phyloP scores from a whole-genome alignment of 2,329 filamentous ascomycete species.

The Apiospora marii region DNA sequence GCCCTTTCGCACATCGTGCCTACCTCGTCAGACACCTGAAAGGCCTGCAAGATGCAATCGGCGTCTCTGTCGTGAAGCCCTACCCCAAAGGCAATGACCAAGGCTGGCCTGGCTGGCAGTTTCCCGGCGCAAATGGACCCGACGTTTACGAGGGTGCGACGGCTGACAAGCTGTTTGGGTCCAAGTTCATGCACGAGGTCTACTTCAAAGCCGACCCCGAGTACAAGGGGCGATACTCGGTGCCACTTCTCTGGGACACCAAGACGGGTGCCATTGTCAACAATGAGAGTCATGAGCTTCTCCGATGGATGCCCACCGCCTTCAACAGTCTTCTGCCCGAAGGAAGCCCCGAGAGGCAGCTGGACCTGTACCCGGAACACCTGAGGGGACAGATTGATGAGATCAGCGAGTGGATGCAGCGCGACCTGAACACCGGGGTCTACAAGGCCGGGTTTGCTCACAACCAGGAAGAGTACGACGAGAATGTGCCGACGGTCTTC shows the following conservation, averaged over 20 bases:
- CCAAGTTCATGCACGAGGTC: slow-evolving; percentile 65
- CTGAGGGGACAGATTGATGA: slow-evolving; percentile 59
- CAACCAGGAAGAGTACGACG: slow-evolving; percentile 63
- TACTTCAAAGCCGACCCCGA: slow-evolving; percentile 68
- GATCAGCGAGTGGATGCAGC: slow-evolving; percentile 60
- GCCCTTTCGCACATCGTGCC: slow-evolving; percentile 69
- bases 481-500: slow-evolving; percentile 62
- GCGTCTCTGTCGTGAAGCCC: slow-evolving; percentile 66
- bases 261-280: slow-evolving; percentile 63
- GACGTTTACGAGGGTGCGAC: slow-evolving; percentile 66
- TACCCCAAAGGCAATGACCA: slow-evolving; percentile 72
- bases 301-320: slow-evolving; percentile 63
- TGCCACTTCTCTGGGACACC: slow-evolving; percentile 69
- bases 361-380: slow-evolving; percentile 61
- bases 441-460: slow-evolving; percentile 68
- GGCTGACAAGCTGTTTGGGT: slow-evolving; percentile 65
- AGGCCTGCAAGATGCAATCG: slow-evolving; percentile 61
- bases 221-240: slow-evolving; percentile 68
- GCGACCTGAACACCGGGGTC: slow-evolving; percentile 65
- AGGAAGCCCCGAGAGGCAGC: slow-evolving; percentile 42
- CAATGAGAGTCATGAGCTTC: slow-evolving; percentile 66
- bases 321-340: slow-evolving; percentile 59
- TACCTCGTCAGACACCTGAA: slow-evolving; percentile 66
- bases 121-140: slow-evolving; percentile 51
- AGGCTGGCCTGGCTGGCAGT: slow-evolving; percentile 70